Evolutionary conservation across 2,329 filamentous ascomycete genomes (phyloP).

Genomic region (Ophioceras dolichostomum): DNA sequence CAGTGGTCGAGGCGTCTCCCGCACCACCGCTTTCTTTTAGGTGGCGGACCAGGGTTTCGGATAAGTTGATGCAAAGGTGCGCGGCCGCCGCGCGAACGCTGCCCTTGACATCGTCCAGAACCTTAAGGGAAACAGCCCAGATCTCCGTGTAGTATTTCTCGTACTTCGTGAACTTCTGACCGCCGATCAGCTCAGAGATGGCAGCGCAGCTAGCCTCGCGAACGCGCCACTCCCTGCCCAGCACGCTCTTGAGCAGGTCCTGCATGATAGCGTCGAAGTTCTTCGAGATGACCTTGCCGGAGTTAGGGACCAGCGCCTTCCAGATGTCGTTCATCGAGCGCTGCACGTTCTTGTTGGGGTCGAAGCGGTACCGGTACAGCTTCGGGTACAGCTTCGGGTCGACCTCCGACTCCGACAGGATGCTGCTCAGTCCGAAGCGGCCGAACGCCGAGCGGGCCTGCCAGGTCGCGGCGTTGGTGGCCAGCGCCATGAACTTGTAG

Average conservation of each 20-base stretch:
- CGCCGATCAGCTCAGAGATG: conserved; percentile 77
- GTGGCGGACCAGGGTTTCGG: conserved; percentile 73
- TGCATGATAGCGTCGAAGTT: conserved; percentile 85
- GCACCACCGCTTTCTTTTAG: conserved; percentile 58
- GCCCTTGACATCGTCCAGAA: conserved; percentile 92
- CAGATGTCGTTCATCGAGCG: conserved; percentile 97
- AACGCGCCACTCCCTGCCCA: conserved; percentile 88
- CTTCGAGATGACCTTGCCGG: conserved; percentile 59
- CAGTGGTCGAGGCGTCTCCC: conserved; percentile 44
- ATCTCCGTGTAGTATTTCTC: conserved; percentile 76
- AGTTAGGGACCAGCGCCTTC: conserved; percentile 89
- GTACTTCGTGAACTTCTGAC: conserved; percentile 63
- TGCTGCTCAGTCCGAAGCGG: conserved; percentile 80
- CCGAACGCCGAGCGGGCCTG: conserved; percentile 94
- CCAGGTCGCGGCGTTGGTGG: conserved; percentile 93
- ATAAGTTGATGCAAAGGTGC: conserved; percentile 71
- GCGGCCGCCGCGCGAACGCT: conserved; percentile 74
- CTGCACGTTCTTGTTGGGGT: conserved; percentile 87
- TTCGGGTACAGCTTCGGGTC: conserved; percentile 95
- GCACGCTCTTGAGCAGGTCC: conserved; percentile 73
- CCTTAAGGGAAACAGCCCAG: conserved; percentile 77
- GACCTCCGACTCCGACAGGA: conserved; percentile 75
- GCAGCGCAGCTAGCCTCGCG: conserved; percentile 87
- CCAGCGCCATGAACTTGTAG: conserved; percentile 97
- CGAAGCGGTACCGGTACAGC: conserved; percentile 86